Percentiles rank a stretch among this genome's conserved stretches.
Evolutionary conservation across 2,329 filamentous ascomycete species (phyloP).

Genomic region (Basipetospora chlamydospora): DNA sequence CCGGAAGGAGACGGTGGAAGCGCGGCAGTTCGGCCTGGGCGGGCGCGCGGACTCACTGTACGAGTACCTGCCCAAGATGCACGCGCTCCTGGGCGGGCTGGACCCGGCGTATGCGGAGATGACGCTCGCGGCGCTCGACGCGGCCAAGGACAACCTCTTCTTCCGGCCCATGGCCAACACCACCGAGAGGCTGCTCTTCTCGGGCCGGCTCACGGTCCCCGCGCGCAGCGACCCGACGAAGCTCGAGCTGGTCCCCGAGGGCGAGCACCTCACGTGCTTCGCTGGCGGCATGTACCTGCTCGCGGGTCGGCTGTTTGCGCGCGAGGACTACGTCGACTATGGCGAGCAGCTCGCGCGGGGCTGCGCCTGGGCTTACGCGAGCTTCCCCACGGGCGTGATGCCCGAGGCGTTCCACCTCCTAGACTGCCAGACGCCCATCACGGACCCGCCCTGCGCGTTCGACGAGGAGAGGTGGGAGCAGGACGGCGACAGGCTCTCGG

Average conservation of each 20-base stretch:
- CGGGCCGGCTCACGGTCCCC: slow-evolving; percentile 44
- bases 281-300: slow-evolving; percentile 56
- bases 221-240: slow-evolving; percentile 38
- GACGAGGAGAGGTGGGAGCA: slow-evolving; percentile 15
- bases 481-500: too few species aligned
- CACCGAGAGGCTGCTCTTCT: slow-evolving; percentile 45
- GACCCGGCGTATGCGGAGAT: slow-evolving; percentile 23
- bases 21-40: slow-evolving; percentile 18
- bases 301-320: slow-evolving; percentile 45
- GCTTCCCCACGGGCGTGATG: slow-evolving; percentile 42
- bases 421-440: slow-evolving; percentile 22
- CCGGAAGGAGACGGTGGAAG: slow-evolving; percentile 23
- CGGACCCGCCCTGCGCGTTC: slow-evolving; percentile 16
- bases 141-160: slow-evolving; percentile 47
- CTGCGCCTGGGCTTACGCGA: slow-evolving; percentile 44
- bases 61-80: slow-evolving; percentile 53
- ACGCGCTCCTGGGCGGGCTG: slow-evolving; percentile 49
- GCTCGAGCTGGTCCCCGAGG: slow-evolving; percentile 32
- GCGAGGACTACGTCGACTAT: slow-evolving; percentile 28
- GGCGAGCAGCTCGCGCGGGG: slow-evolving; percentile 34
- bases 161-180: slow-evolving; percentile 51
- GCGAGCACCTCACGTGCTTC: slow-evolving; percentile 54
- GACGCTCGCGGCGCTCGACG: slow-evolving; percentile 33
- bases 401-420: slow-evolving; percentile 37
- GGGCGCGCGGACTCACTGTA: slow-evolving; percentile 44